Evolutionary conservation across 768 basidiomycete genomes (phyloP).

Genomic region (Sarcodon sp.): DNA sequence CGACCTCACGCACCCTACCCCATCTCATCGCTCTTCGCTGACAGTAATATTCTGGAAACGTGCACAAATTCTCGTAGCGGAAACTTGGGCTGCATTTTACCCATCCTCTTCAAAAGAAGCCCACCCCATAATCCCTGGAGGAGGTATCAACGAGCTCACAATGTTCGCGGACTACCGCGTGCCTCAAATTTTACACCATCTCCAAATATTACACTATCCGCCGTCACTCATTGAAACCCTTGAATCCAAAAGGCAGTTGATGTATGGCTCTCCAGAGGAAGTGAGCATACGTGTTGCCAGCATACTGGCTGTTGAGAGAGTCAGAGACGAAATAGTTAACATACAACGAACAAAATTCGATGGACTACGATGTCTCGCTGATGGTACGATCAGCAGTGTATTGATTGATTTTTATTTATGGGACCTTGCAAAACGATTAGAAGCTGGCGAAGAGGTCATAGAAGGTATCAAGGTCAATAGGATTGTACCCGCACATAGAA

Average conservation of each 20-base stretch:
- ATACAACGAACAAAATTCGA: slow-evolving; percentile 5
- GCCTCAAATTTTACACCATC: slow-evolving; percentile 81
- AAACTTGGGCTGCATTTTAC: slow-evolving; percentile 88
- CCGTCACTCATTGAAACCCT: slow-evolving; percentile 41
- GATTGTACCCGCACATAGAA: slow-evolving; percentile 63
- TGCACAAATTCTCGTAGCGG: slow-evolving; percentile 83
- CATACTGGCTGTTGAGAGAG: slow-evolving; percentile 65
- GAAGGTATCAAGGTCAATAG: slow-evolving; percentile 39
- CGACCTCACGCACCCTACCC: not conserved
- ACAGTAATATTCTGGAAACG: slow-evolving; percentile 82
- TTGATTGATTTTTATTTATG: slow-evolving; percentile 87
- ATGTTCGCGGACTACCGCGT: slow-evolving; percentile 96
- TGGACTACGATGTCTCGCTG: slow-evolving; percentile 8
- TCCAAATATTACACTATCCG: slow-evolving; percentile 66
- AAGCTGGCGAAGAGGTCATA: slow-evolving; percentile 44
- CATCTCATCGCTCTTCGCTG: not conserved
- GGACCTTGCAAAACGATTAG: slow-evolving; percentile 74
- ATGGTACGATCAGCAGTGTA: slow-evolving; percentile 48
- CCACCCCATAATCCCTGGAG: slow-evolving; percentile 71
- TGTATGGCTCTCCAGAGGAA: slow-evolving; percentile 54
- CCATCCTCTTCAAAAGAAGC: slow-evolving; percentile 25
- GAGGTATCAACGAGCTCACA: slow-evolving; percentile 61
- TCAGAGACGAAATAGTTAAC: slow-evolving; percentile 43
- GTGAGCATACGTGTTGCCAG: slow-evolving; percentile 72
- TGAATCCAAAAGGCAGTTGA: slow-evolving; percentile 26